Evolutionary conservation across 441 rosid species (phyloP).

Genomic region (Raphanus hybrid): DNA sequence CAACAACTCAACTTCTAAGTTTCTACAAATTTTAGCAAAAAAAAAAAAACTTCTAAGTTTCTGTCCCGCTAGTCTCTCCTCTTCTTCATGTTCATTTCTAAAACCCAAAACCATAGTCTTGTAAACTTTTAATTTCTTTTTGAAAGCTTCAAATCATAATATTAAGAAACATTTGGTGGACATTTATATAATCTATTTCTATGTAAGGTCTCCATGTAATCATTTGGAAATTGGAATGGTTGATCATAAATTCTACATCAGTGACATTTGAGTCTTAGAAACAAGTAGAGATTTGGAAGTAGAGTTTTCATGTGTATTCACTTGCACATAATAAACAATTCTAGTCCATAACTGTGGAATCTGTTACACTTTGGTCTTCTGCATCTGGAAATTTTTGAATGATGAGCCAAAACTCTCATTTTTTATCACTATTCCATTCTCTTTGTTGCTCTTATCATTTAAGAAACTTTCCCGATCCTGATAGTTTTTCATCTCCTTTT

Average conservation of each 20-base stretch:
- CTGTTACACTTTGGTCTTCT: not conserved
- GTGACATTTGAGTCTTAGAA: not conserved
- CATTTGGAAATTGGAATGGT: not conserved
- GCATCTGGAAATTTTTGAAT: not conserved
- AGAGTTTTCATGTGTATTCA: no score
- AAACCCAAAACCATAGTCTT: no score
- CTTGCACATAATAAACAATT: no score
- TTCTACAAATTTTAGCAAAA: no score
- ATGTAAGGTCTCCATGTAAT: not conserved
- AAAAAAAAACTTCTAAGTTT: no score
- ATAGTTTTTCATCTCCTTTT: constrained; percentile 34
- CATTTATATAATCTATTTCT: not conserved
- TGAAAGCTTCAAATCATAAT: no score
- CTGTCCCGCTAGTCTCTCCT: no score
- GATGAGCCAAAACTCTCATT: constrained; percentile 1
- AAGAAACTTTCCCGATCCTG: not conserved
- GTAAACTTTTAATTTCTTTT: no score
- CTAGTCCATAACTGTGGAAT: constrained; percentile 8
- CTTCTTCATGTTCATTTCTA: no score
- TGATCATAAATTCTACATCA: constrained; percentile 3
- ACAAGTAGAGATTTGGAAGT: not conserved
- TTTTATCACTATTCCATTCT: constrained; percentile 20
- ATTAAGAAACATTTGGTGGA: no score
- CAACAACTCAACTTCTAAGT: no score
- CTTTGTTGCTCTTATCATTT: constrained; percentile 20